Conservation (phyloP, 441 rosid species). For the Theobroma grandiflorum region DNA sequence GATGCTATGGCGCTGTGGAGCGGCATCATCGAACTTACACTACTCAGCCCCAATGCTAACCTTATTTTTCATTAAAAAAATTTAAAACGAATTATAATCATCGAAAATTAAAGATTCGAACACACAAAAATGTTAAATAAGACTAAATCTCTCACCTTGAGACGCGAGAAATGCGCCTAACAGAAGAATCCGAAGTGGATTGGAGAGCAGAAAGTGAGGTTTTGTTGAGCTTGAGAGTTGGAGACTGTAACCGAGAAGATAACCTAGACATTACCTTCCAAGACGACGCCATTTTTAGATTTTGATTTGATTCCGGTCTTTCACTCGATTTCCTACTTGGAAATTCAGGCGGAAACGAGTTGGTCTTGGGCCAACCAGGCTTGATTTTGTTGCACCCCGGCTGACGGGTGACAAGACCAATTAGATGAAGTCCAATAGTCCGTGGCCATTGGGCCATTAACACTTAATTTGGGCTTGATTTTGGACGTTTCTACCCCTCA, state of each 20-base stretch:
- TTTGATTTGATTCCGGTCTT: not conserved
- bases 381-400: not conserved
- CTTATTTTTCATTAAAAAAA: conserved; percentile 29
- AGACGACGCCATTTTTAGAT: conserved; percentile 37
- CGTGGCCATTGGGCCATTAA: not conserved
- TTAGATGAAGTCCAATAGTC: not conserved
- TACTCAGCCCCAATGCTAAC: conserved; percentile 65
- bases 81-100: not conserved
- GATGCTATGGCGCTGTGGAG: conserved; percentile 68
- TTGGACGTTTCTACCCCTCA: too few relatives aligned
- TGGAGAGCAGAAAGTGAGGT: conserved; percentile 34
- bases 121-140: not conserved
- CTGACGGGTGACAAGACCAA: not conserved
- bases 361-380: not conserved
- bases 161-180: conserved; percentile 45
- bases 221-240: conserved; percentile 42
- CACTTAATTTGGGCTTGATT: too few relatives aligned
- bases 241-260: conserved; percentile 50
- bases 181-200: conserved; percentile 43
- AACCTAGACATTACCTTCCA: conserved; percentile 47
- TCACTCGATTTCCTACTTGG: too few relatives aligned
- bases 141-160: conserved; percentile 37
- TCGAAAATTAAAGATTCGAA: not conserved
- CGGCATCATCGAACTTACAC: conserved; percentile 59
- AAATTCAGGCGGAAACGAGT: not conserved